Conservation (phyloP, 2,329 filamentous ascomycete genomes). For the Fusarium clavum region DNA sequence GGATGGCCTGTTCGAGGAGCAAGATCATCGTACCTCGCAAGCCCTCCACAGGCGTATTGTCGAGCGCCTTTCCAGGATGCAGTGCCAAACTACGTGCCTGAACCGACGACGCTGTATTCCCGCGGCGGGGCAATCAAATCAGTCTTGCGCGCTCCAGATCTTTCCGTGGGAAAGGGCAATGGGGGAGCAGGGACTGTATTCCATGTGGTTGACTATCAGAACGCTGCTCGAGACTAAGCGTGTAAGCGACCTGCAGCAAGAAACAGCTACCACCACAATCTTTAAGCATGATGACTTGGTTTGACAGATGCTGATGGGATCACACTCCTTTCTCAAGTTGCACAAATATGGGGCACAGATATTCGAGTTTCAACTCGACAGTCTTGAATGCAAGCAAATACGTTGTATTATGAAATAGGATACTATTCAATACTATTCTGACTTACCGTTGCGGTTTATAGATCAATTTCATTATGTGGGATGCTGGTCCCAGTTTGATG, state of each 20-base stretch:
- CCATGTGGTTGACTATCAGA: conserved; percentile 13
- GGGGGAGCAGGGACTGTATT: conserved; percentile 1
- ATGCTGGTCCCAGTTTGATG: too few relatives aligned
- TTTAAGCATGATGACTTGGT: background rate
- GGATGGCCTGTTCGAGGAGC: conserved; percentile 27
- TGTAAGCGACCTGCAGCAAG: background rate
- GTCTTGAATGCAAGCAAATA: conserved; percentile 26
- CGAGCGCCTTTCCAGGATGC: conserved; percentile 12
- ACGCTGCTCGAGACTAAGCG: conserved; percentile 11
- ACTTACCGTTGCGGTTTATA: conserved; percentile 10
- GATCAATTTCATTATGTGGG: background rate
- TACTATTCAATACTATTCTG: background rate
- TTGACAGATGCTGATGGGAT: conserved; percentile 1
- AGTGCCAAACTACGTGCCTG: conserved; percentile 19
- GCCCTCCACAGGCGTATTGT: conserved; percentile 6
- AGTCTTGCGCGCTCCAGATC: conserved; percentile 20
- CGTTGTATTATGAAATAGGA: conserved; percentile 30
- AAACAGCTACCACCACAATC: background rate
- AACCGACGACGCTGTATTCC: conserved; percentile 3
- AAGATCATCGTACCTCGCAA: conserved; percentile 4
- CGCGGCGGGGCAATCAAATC: conserved; percentile 10
- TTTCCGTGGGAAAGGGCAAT: conserved; percentile 2
- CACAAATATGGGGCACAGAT: background rate
- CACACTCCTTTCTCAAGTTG: conserved; percentile 25
- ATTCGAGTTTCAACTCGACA: background rate